Base-by-base conservation (phyloP, 2,329 filamentous ascomycete genomes). In the Talaromyces pinophilus region DNA sequence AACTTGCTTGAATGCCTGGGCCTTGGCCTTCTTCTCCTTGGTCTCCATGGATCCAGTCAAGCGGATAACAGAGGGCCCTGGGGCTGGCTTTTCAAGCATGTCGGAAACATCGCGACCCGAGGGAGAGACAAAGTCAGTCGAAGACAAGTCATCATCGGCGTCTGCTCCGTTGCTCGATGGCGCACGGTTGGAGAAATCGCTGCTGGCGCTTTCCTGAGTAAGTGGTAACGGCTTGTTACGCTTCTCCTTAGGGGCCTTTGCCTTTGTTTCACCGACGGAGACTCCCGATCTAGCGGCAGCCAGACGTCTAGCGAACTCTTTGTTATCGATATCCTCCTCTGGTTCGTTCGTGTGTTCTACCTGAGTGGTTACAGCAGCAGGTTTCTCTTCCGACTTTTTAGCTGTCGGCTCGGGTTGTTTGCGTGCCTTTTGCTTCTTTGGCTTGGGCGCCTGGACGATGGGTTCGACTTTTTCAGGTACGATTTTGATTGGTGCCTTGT, bases 61-160 rank as follows among this genome's bases (percentile, higher is more conserved):
- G 68, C 91, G 91, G 68, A 97, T 83, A 59, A 96, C 87, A 0
- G 89, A 88, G 28, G 92, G 90, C 63, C 87, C 90, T 46, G 87
- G 77, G 2, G 86, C 78, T 52, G 86, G 80, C 59, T 90, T 83
- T 79, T 96, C 93, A 17, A 98, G 88, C 94, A 98, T 98, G 79
- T 97, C 94, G 64, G 90, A 90, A 66, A 97, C 87, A 75, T 91
- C 91, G 64, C 86, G 87, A 67, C 86, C 84, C 33, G 75, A 72
- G 25, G 76, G 69, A 22, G 73, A 70, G 92, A 93, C 54, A 83
- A 83, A 66, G 85, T 67, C 65, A 25, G 60, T 83, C 7, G 90
- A 84, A 2, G 92, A 93, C 72, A 90, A 82, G 73, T 96, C 92
- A 73, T 96, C 91, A 72, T 95, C 92, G 15, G 89, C 91, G 75